Evolutionary conservation across 352 stramenopile genomes (phyloP).

Genomic region (Blastocystis sp.): DNA sequence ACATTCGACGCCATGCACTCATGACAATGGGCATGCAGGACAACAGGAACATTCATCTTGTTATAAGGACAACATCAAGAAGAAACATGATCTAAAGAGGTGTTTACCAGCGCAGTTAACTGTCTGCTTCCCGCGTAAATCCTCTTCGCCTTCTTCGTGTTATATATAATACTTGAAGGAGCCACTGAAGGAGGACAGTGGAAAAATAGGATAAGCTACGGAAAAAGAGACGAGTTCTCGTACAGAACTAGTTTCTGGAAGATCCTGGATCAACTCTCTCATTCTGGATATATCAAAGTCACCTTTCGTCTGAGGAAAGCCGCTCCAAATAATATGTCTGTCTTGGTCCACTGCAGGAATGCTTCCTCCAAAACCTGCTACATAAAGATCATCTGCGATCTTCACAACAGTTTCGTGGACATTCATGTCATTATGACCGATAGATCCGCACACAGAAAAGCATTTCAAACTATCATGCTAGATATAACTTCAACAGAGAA

Average conservation of each 20-base stretch:
- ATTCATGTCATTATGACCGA: neutral
- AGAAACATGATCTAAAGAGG: neutral
- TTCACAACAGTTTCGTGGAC: neutral
- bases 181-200: neutral
- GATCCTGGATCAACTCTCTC: neutral
- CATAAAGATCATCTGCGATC: neutral
- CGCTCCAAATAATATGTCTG: neutral
- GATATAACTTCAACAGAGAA: neutral
- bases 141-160: neutral
- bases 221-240: too few relatives aligned
- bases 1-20: neutral
- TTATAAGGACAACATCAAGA: neutral
- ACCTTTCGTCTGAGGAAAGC: neutral
- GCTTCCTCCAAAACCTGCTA: conserved; percentile 14
- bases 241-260: conserved; percentile 11
- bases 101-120: neutral
- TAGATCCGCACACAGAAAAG: neutral
- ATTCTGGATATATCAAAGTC: neutral
- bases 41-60: neutral
- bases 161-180: neutral
- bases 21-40: conserved; percentile 40
- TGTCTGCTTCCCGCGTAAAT: neutral
- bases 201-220: conserved; percentile 8
- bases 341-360: neutral
- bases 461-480: conserved; percentile 28